These are phyloP conservation scores for Hymenoscyphus scutula DNA, from an alignment of 2,329 filamentous ascomycete species.

Conservation along the genomic window DNA sequence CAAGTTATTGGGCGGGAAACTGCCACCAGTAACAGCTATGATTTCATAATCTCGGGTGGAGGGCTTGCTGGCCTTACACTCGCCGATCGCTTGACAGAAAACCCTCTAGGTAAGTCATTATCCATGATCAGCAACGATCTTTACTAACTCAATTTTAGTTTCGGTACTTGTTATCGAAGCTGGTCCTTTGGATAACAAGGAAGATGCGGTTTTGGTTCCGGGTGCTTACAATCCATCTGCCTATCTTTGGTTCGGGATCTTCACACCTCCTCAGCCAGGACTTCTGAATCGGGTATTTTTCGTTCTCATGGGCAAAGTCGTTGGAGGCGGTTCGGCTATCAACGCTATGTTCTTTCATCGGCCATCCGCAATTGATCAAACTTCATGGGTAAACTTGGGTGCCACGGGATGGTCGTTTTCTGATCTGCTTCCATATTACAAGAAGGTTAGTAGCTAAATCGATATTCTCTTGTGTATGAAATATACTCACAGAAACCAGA, in stretches of 20 bases:
- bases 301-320: conserved; percentile 37
- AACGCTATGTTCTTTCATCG: conserved; percentile 33
- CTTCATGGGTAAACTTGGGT: conserved; percentile 48
- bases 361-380: conserved; percentile 35
- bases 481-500: conserved; percentile 25
- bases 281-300: conserved; percentile 40
- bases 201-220: conserved; percentile 41
- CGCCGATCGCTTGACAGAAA: conserved; percentile 23
- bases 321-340: conserved; percentile 45
- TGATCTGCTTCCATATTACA: conserved; percentile 51
- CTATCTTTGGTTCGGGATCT: background rate
- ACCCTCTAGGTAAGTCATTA: conserved; percentile 30
- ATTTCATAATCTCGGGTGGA: conserved; percentile 39
- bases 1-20: conserved; percentile 8
- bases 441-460: conserved; percentile 35
- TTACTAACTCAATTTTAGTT: conserved; percentile 7
- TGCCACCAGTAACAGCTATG: conserved; percentile 14
- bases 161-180: conserved; percentile 48
- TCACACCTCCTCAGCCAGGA: conserved; percentile 32
- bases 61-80: conserved; percentile 20
- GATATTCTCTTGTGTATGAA: too few species aligned
- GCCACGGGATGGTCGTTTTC: conserved; percentile 48
- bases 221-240: conserved; percentile 30
- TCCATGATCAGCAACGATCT: conserved; percentile 12
- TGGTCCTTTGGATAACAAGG: conserved; percentile 47